Evolutionary conservation across 768 basidiomycete species (phyloP), one percentile per base, ranked within the genome.

Genomic region (Lactarius trivialis): DNA sequence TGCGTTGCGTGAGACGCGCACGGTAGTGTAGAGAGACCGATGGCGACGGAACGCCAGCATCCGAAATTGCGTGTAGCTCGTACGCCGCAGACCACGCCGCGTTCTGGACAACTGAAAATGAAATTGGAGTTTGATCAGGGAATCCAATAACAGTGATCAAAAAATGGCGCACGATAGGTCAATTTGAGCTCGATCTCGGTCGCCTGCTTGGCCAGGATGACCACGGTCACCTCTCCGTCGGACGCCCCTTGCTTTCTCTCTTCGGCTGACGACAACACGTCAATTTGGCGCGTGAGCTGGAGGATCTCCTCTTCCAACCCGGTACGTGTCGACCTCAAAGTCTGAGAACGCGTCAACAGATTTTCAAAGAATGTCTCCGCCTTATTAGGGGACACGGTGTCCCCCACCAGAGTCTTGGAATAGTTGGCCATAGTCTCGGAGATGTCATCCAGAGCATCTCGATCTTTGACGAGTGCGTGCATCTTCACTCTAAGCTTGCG

Each of bases 1-100:
- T 84, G 65, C 70, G 70, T 66, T 87, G 84, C 0, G 69, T 72
- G 55, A 86, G 74, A 32, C 76, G 73, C 0, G 83, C 83, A 28
- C 81, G 80, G 67, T 85, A 85, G 62, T 83, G 79, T 11, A 87
- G 74, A 3, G 76, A 65, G 28, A 84, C 76, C 0, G 74, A 68
- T 6, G 78, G 68, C 0, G 77, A 77, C 3, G 79, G 77, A 60
- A 79, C 76, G 0, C 79, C 79, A 14, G 61, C 74, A 69, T 57
- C 77, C 70, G 24, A 67, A 0, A 74, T 76, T 2, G 83, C 82
- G 60, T 83, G 79, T 0, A 87, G 76, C 64, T 86, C 85, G 65
- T 86, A 86, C 3, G 76, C 77, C 2, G 84, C 81, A 19, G 70
- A 69, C 84, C 84, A 86, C 26, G 70, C 70, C 1, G 79, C 81